Conservation (phyloP, 1,139 yeast genomes). For the Kodamaea plutei region DNA sequence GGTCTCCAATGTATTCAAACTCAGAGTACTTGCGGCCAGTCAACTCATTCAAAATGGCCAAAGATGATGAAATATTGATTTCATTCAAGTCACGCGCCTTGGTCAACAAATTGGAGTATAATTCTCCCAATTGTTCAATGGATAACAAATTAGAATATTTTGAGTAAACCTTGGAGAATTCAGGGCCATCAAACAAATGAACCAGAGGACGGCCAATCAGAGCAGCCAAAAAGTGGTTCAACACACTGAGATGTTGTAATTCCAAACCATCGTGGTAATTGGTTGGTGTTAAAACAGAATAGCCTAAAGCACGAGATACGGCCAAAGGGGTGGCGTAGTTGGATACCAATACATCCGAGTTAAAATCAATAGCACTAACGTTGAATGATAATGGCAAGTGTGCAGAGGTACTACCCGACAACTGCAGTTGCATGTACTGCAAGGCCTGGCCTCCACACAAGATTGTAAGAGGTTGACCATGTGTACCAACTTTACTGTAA, state of each 20-base stretch:
- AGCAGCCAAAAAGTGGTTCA: conserved; percentile 60
- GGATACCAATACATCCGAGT: conserved; percentile 49
- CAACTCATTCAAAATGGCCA: conserved; percentile 49
- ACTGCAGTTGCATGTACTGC: conserved; percentile 57
- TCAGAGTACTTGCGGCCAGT: conserved; percentile 59
- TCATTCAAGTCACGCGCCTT: conserved; percentile 19
- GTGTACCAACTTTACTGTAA: conserved; percentile 37
- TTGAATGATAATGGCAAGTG: conserved; percentile 68
- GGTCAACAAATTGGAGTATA: conserved; percentile 36
- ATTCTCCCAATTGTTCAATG: conserved; percentile 39
- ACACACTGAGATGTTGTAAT: conserved; percentile 62
- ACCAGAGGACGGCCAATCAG: conserved; percentile 54
- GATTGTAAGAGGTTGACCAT: conserved; percentile 44
- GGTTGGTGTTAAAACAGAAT: conserved; percentile 72
- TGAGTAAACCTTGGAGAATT: conserved; percentile 55
- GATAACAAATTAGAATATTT: conserved; percentile 46
- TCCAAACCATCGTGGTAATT: conserved; percentile 47
- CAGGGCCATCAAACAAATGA: conserved; percentile 77
- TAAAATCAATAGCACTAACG: conserved; percentile 69
- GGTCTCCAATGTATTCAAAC: conserved; percentile 68
- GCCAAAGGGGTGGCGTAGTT: conserved; percentile 65
- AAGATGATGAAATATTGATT: conserved; percentile 38
- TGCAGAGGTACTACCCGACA: conserved; percentile 35
- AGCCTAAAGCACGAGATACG: conserved; percentile 60
- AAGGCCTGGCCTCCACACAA: conserved; percentile 68